Conservation (phyloP, 495 filamentous ascomycete species). For the Tuber indicum region DNA sequence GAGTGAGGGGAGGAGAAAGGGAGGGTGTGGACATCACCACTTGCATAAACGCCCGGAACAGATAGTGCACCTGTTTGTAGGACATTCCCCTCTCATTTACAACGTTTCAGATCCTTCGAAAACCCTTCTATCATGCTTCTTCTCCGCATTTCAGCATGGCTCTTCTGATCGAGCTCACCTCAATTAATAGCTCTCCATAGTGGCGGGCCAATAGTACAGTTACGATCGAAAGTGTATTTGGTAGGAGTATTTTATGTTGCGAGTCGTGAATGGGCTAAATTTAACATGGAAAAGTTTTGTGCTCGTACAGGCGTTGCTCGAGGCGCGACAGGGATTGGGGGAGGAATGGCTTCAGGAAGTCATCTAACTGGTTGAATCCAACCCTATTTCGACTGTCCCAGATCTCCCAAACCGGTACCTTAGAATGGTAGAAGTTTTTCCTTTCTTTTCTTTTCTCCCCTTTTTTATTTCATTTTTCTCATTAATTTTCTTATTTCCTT, state of each 20-base stretch:
- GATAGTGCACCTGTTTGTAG: conserved; percentile 3
- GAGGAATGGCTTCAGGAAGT: neutral
- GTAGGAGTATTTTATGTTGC: neutral
- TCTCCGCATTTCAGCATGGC: conserved; percentile 13
- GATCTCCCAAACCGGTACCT: neutral
- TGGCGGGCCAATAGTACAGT: neutral
- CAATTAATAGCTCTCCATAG: neutral
- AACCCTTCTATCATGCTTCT: conserved; percentile 23
- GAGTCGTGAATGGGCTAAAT: neutral
- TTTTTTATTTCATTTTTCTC: neutral
- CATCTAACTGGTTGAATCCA: neutral
- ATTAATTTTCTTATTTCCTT: neutral
- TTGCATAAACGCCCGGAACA: conserved; percentile 5
- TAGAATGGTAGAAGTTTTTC: neutral
- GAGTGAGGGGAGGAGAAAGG: neutral
- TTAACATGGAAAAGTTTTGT: neutral
- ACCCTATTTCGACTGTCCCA: neutral
- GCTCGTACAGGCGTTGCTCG: neutral
- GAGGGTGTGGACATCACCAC: neutral
- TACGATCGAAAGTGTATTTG: neutral
- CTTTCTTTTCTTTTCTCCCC: neutral
- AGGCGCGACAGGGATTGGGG: neutral
- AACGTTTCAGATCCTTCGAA: conserved; percentile 22
- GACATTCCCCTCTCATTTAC: neutral
- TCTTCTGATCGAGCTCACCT: conserved; percentile 1